Evolutionary conservation across 192 early-diverging fungal species (phyloP).

Genomic region (Podila horticola): DNA sequence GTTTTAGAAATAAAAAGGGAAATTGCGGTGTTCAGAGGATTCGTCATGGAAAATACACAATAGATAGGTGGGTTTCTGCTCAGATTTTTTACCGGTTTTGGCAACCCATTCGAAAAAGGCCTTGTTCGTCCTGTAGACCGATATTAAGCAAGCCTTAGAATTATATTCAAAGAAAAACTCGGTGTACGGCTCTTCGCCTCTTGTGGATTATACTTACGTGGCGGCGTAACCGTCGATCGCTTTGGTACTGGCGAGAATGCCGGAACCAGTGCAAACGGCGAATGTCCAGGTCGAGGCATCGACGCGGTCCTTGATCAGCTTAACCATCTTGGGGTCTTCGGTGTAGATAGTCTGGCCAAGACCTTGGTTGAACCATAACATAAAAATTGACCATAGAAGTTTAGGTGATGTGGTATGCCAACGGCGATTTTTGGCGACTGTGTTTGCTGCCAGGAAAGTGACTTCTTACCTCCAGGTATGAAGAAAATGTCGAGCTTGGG

Average conservation of each 20-base stretch:
- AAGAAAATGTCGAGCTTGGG: constrained; percentile 46
- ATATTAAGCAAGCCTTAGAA: background rate
- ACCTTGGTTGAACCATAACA: background rate
- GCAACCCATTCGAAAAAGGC: constrained; percentile 10
- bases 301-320: constrained; percentile 7
- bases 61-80: background rate
- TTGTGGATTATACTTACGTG: constrained; percentile 22
- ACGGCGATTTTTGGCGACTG: background rate
- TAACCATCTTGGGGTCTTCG: constrained; percentile 4
- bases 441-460: background rate
- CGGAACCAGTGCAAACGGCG: constrained; percentile 60
- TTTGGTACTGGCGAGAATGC: constrained; percentile 56
- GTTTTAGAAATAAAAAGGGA: background rate
- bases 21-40: too few species aligned
- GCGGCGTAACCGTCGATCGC: constrained; percentile 55
- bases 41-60: background rate
- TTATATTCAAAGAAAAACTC: background rate
- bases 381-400: background rate
- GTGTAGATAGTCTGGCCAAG: constrained; percentile 12
- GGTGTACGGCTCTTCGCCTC: background rate
- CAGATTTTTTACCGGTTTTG: constrained; percentile 1
- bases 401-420: background rate
- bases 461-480: constrained; percentile 44
- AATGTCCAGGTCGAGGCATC: constrained; percentile 37
- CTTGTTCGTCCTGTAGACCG: constrained; percentile 34